Evolutionary conservation across 495 filamentous ascomycete species (phyloP), one percentile per base, ranked within the genome.

Genomic region (Aspergillus leporis): DNA sequence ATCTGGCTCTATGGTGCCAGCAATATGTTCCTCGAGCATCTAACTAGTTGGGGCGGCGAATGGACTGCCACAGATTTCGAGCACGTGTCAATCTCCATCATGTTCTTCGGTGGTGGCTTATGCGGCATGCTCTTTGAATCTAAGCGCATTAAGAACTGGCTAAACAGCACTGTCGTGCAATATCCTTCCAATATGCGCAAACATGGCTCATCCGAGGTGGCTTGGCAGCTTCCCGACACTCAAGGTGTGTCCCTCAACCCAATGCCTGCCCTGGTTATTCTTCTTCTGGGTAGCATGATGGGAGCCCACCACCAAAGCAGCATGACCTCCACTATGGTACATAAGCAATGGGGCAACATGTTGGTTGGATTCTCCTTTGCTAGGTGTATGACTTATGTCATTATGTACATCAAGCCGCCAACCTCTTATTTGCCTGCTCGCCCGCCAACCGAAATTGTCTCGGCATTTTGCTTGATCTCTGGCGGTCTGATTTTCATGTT

Each of bases 81-180:
- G 76, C 94, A 98, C 69, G 78, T 95, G 49, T 94, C 91, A 6
- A 97, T 98, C 65, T 90, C 93, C 0, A 78, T 97, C 41, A 85
- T 98, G 77, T 98, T 98, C 77, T 89, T 97, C 58, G 94, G 94
- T 52, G 93, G 92, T 62, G 94, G 94, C n/a, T 69, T 95, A 84
- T 88, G 88, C 55, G 92, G 94, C n/a, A 95, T 97, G 88, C 87
- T 97, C 41, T 83, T 98, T 66, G 93, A 97, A 68, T 96, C 92
- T 5, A 78, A 71, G 31, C 73, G 78, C 43, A 80, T 96, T 60
- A 84, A 89, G 23, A 77, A 84, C 9, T 79, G 91, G 36, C 76
- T 97, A 21, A 96, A 93, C 68, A 80, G 75, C 10, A 85, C 85
- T 30, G 66, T 88, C 49, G 74, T 85, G 12, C 70, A 65, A 31